These are phyloP conservation scores for Xylaria intraflava DNA, from an alignment of 495 filamentous ascomycete species.

Conservation along the genomic window DNA sequence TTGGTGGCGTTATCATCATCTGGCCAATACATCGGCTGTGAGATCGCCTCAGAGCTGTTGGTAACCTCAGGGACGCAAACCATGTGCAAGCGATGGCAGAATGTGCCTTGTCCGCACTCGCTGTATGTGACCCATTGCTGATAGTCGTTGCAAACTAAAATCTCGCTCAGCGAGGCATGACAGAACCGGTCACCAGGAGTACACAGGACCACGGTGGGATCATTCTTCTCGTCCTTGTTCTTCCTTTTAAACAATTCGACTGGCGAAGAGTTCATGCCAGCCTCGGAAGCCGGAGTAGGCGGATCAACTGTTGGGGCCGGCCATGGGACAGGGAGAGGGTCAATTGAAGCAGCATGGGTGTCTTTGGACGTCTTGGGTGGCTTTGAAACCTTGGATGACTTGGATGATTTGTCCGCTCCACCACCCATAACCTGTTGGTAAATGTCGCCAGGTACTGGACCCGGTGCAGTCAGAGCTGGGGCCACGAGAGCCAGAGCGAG, in stretches of 20 bases:
- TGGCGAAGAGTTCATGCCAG: background rate
- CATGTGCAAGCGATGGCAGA: conserved; percentile 5
- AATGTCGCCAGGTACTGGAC: background rate
- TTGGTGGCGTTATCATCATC: background rate
- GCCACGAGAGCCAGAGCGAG: background rate
- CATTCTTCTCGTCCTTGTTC: background rate
- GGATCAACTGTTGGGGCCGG: background rate
- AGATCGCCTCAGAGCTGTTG: background rate
- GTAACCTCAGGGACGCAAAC: background rate
- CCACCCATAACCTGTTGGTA: too few relatives aligned
- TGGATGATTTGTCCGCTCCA: background rate
- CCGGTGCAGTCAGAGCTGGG: conserved; percentile 3
- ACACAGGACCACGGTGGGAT: background rate
- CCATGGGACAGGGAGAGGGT: background rate
- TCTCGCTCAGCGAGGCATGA: background rate
- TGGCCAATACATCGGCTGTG: background rate
- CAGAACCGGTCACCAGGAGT: conserved; percentile 4
- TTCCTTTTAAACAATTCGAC: background rate
- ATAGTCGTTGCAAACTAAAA: conserved; percentile 6
- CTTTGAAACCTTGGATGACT: background rate
- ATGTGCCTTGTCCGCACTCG: background rate
- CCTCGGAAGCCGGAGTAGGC: background rate
- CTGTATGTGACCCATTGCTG: conserved; percentile 4
- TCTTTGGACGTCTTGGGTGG: background rate
- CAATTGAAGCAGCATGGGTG: background rate